These are phyloP conservation scores for Cercophora samala DNA, from an alignment of 495 filamentous ascomycete species.

Conservation along the genomic window DNA sequence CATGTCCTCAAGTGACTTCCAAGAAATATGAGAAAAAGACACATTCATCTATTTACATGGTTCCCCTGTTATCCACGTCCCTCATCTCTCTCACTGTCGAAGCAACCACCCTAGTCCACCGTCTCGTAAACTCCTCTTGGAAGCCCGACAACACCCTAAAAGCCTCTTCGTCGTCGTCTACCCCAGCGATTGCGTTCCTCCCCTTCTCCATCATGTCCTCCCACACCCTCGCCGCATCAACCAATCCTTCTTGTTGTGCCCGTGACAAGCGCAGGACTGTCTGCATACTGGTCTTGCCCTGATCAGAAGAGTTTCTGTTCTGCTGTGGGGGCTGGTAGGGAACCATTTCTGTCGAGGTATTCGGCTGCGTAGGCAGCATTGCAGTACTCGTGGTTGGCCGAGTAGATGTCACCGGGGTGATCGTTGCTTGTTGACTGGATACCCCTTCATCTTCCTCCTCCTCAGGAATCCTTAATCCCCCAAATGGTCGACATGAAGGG, in stretches of 20 bases:
- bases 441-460: not conserved
- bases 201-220: constrained; percentile 27
- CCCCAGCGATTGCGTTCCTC: constrained; percentile 12
- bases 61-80: not conserved
- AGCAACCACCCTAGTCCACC: constrained; percentile 15
- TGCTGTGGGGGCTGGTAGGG: not conserved
- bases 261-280: constrained; percentile 8
- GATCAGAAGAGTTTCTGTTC: not conserved
- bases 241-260: constrained; percentile 23
- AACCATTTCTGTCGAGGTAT: not conserved
- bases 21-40: not conserved
- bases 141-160: constrained; percentile 14
- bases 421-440: not conserved
- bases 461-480: not conserved
- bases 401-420: not conserved
- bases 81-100: constrained; percentile 20
- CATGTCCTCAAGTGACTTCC: not conserved
- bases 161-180: constrained; percentile 12
- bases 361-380: no score
- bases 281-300: not conserved
- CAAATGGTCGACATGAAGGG: not conserved
- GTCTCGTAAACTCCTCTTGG: constrained; percentile 18
- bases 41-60: not conserved
- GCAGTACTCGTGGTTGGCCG: not conserved
- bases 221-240: constrained; percentile 26